A percentile compares a stretch with the other conserved stretches of the same genome.
Evolutionary conservation across 805 yeast genomes (phyloP).

Genomic region (Brettanomyces custersianus): DNA sequence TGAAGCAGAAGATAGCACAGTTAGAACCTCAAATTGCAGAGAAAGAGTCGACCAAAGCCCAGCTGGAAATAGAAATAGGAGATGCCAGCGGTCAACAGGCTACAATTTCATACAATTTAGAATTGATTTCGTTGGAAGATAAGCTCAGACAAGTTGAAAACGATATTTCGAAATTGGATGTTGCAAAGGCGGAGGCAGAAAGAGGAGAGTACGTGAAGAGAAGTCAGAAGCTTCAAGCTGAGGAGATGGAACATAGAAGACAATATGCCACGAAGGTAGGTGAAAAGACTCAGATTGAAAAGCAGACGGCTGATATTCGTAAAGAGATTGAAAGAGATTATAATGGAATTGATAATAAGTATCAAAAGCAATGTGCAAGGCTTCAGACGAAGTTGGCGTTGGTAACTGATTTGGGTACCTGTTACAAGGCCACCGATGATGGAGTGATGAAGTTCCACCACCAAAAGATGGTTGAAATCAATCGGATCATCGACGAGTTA

Average conservation of each 20-base stretch:
- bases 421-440: conserved; percentile 77
- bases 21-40: conserved; percentile 17
- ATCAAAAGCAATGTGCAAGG: conserved; percentile 63
- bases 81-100: conserved; percentile 57
- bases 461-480: conserved; percentile 86
- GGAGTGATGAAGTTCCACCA: conserved; percentile 93
- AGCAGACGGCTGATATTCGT: conserved; percentile 49
- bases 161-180: conserved; percentile 26
- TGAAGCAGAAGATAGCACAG: conserved; percentile 9
- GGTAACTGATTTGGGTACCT: conserved; percentile 72
- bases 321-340: conserved; percentile 65
- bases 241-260: conserved; percentile 48
- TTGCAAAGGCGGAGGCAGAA: conserved; percentile 43
- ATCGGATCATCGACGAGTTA: conserved; percentile 75
- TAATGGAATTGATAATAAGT: conserved; percentile 51
- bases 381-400: conserved; percentile 69
- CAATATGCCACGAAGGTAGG: conserved; percentile 71
- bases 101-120: conserved; percentile 37
- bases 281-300: conserved; percentile 74
- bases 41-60: conserved; percentile 54
- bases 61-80: conserved; percentile 41
- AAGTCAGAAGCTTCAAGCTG: conserved; percentile 39
- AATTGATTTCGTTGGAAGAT: conserved; percentile 35
- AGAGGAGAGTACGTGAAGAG: conserved; percentile 53
- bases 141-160: conserved; percentile 21